phyloP scores from a whole-genome alignment of 768 basidiomycete genomes.

The Suillus clintonianus region DNA sequence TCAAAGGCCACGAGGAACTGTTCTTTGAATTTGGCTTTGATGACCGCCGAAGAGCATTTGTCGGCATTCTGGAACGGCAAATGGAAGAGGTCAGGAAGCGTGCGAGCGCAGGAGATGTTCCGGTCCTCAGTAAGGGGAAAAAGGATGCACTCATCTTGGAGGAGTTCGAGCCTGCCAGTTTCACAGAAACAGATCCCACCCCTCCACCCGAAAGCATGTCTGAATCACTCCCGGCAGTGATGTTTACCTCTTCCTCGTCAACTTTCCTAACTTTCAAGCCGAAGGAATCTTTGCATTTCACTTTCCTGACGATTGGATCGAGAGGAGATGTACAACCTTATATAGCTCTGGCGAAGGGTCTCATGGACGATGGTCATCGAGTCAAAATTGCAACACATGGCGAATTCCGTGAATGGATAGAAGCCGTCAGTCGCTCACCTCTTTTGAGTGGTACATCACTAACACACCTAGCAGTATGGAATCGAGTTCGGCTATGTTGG shows the following conservation, averaged over 20 bases:
- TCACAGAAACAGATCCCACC: slow-evolving; percentile 42
- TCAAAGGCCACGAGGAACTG: slow-evolving; percentile 95
- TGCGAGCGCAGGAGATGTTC: slow-evolving; percentile 44
- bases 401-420: slow-evolving; percentile 94
- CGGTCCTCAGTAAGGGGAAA: slow-evolving; percentile 50
- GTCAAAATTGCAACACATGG: slow-evolving; percentile 93
- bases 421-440: slow-evolving; percentile 63
- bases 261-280: slow-evolving; percentile 98
- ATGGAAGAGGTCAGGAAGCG: slow-evolving; percentile 70
- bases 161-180: slow-evolving; percentile 67
- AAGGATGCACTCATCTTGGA: slow-evolving; percentile 81
- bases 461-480: slow-evolving; percentile 62
- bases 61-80: slow-evolving; percentile 72
- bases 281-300: slow-evolving; percentile 79
- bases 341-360: slow-evolving; percentile 90
- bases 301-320: slow-evolving; percentile 94
- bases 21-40: slow-evolving; percentile 92
- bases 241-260: slow-evolving; percentile 96
- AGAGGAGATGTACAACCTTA: slow-evolving; percentile 98
- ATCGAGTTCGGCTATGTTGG: slow-evolving; percentile 95
- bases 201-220: slow-evolving; percentile 57
- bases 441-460: slow-evolving; percentile 7
- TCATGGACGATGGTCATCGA: slow-evolving; percentile 86
- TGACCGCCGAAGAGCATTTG: slow-evolving; percentile 79
- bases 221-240: slow-evolving; percentile 81